Base-by-base conservation (phyloP, 2,329 filamentous ascomycete species). In the Ophiostoma sp. region DNA sequence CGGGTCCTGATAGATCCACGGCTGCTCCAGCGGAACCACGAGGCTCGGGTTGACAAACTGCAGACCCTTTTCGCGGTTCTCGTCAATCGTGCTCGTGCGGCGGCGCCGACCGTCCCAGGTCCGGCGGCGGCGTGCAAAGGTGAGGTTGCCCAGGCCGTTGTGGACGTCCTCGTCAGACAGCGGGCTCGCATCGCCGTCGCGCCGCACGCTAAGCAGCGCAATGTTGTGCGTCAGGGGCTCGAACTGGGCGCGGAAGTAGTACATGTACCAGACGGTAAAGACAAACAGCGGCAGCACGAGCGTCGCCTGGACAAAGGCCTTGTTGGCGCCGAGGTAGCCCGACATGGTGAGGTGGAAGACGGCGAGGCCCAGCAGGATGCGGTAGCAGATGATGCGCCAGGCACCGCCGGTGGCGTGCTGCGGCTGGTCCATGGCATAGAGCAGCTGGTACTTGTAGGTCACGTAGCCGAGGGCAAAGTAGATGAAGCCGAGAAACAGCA, bases 341-440 rank as follows among this genome's bases (percentile, higher is more conserved):
- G 92, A 89, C 84, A 97, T 95, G 64, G 95, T 92, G 36, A 96
- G 79, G 77, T 99, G 93, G 75, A 97, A 97, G 58, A 98, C 86
- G 2, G 96, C 80, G 9, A 97, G 80, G 0, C 95, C 95, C 38
- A 97, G 81, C 68, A 98, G 86, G 69, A 97, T 85, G 47, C 95
- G 91, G 75, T 95, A 92, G 79, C 93, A 97, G 71, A 99, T 97
- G 85, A 99, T 96, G 65, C 91, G 89, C 95, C 95, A 99, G 4
- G 93, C 93, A 70, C 90, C 88, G 27, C 96, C 96, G 0, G 94
- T 98, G 16, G 93, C 92, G 76, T 97, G 93, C 75, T 96, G 92
- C 16, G 92, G 91, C 76, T 98, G 94, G 74, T 98, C 93, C 95
- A 99, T 99, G 44, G 95, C 93, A 77, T 99, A 99, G 4, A 99